Conservation (phyloP, 2,329 filamentous ascomycete genomes). For the Ceratocystis eucalypticola region DNA sequence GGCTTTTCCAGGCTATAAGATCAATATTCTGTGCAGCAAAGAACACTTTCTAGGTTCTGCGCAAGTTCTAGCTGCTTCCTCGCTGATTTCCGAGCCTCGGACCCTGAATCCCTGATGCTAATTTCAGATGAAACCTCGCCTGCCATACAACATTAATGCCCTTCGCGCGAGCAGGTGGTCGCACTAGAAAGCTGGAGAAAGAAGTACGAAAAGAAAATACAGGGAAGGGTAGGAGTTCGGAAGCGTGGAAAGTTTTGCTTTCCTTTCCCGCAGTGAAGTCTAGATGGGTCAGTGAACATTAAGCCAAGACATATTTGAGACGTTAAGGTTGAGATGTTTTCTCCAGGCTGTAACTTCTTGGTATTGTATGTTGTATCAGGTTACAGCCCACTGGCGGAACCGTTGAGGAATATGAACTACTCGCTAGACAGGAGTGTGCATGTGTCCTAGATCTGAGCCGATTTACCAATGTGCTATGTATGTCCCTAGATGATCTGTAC, state of each 20-base stretch:
- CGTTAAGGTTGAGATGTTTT: background rate
- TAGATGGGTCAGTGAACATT: background rate
- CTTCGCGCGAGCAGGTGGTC: background rate
- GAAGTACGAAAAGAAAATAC: background rate
- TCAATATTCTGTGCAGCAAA: background rate
- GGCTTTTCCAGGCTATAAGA: background rate
- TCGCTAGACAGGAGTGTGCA: background rate
- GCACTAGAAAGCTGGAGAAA: background rate
- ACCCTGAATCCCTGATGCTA: background rate
- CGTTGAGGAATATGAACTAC: background rate
- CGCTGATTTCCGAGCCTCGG: background rate
- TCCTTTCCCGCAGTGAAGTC: background rate
- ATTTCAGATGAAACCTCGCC: slow-evolving; percentile 12
- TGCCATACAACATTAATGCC: background rate
- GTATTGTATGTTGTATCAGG: background rate
- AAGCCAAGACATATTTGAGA: slow-evolving; percentile 6
- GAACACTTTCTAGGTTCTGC: background rate
- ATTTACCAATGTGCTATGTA: background rate
- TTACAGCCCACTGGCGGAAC: background rate
- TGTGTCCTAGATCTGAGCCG: background rate
- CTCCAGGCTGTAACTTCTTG: background rate
- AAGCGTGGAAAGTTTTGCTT: no score
- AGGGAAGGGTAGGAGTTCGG: no score
- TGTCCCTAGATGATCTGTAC: no score
- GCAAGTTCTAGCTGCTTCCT: background rate